Evolutionary conservation across 1,139 yeast genomes (phyloP), one percentile per base, ranked within the genome.

Genomic region (Lizanozyma gosingica): DNA sequence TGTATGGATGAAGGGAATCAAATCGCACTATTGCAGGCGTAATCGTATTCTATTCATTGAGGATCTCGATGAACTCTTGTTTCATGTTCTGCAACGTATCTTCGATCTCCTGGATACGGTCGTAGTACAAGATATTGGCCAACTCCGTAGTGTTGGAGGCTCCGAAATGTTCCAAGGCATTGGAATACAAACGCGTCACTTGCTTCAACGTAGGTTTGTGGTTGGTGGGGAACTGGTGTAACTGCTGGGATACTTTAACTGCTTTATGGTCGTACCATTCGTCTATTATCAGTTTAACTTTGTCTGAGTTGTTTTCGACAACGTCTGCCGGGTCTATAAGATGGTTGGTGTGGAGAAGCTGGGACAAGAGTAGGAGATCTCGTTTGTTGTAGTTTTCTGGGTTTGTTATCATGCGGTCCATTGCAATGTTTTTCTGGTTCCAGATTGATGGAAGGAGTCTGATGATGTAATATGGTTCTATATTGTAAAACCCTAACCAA

Each of bases 341-440:
- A 3, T 50, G 49, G 33, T 47, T 50, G 14, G 52, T 49, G 37
- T 56, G 60, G 9, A 57, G 49, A 4, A 57, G 42, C 47, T 57
- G 62, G 3, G 59, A 42, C 15, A 56, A 36, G n/a, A 57, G 47
- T 18, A 57, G 50, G 15, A 53, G 50, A 39, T 55, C 60, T 38
- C 54, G 43, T 40, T 46, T 46, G 9, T 48, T 45, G 37, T 46
- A 53, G 15, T 46, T 43, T 14, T 36, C 40, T 6, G 52, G 47
- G 37, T 45, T 49, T 2, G 44, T 43, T 22, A 36, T 18, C 3
- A 18, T 33, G 16, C 38, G 29, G 11, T 22, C 29, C 29, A 22
- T 22, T 11, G 6, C 29, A 6, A 22, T n/a, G n/a, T n/a, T n/a
- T n/a, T n/a, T n/a, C n/a, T n/a, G n/a, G n/a, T n/a, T n/a, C n/a